Evolutionary conservation across 192 early-diverging fungal species (phyloP), one percentile per base, ranked within the genome.

Genomic region (Entrophospora sp.): DNA sequence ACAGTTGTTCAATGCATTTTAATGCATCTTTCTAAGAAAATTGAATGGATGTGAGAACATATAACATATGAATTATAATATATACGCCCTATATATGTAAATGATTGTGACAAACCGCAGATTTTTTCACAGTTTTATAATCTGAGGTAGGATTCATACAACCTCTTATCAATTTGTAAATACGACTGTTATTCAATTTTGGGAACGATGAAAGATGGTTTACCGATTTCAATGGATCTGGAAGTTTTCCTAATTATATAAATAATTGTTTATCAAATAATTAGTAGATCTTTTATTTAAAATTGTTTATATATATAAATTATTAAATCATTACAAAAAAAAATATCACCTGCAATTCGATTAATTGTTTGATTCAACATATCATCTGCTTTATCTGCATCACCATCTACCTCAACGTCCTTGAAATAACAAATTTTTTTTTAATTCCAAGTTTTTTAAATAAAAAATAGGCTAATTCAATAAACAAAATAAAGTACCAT

Each of bases 131-230:
- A 10, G 82, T 59, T 67, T 90, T 89, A 59, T 87, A 81, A 55
- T 87, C 84, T 30, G 78, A 78, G 12, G 70, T 67, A 18, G 83
- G 81, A 63, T 87, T 79, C 88, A 93, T 90, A 3, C 85, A 79
- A 24, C 75, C 74, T 14, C 80, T 75, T 42, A 95, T 71, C 0
- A 86, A 75, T 71, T 81, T 75, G 60, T 87, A 86, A 20, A 88
- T 64, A 1, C 83, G 70, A n/a, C 71, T 66, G 57, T 93, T 87
- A 66, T 86, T 87, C 10, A 87, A 64, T 18, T 79, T 81, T 5
- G 83, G 80, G 53, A 92, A 88, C 67, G 87, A 87, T 24, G 77
- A 71, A n/a, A 96, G 73, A 24, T 81, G 68, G 12, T 69, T 61
- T 27, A 77, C 76, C 18, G 84, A 74, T 37, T 85, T 87, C 58